Conservation (phyloP, 805 yeast genomes). For the Candida alai region DNA sequence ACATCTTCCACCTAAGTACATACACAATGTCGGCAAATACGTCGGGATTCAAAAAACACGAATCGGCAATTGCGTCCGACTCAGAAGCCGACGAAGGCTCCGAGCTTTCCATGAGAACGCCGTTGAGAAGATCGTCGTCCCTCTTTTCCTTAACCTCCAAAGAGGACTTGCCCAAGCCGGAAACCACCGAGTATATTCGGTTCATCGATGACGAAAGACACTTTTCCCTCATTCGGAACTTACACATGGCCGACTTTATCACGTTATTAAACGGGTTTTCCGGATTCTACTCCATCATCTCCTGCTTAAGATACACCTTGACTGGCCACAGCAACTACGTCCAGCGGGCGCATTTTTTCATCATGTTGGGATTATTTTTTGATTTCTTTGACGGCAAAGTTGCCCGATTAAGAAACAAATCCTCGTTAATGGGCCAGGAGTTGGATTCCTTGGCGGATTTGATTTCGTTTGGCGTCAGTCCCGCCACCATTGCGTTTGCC, state of each 20-base stretch:
- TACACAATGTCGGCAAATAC: constrained; percentile 1
- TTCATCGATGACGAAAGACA: constrained; percentile 83
- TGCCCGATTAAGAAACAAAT: constrained; percentile 88
- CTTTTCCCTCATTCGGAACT: constrained; percentile 76
- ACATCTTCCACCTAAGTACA: too few relatives aligned
- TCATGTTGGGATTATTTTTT: constrained; percentile 87
- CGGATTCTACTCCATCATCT: constrained; percentile 86
- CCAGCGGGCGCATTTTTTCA: constrained; percentile 86
- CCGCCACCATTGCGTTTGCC: constrained; percentile 88
- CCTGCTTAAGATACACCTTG: constrained; percentile 76
- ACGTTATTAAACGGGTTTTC: constrained; percentile 91
- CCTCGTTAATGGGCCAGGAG: constrained; percentile 95
- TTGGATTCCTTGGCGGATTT: constrained; percentile 95
- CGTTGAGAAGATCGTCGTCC: constrained; percentile 51
- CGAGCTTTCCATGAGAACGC: constrained; percentile 14
- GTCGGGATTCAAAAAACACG: constrained; percentile 9
- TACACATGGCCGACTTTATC: constrained; percentile 95
- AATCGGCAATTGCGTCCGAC: constrained; percentile 34
- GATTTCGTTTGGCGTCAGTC: constrained; percentile 92
- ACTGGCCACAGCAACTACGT: constrained; percentile 67
- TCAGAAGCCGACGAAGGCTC: constrained; percentile 31
- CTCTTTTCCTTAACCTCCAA: constrained; percentile 48
- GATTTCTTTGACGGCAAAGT: constrained; percentile 97
- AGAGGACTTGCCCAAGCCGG: constrained; percentile 69
- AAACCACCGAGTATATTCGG: constrained; percentile 68